Evolutionary conservation across 345 rosid genomes (phyloP).

Genomic region (Eucalyptus tenuipes): DNA sequence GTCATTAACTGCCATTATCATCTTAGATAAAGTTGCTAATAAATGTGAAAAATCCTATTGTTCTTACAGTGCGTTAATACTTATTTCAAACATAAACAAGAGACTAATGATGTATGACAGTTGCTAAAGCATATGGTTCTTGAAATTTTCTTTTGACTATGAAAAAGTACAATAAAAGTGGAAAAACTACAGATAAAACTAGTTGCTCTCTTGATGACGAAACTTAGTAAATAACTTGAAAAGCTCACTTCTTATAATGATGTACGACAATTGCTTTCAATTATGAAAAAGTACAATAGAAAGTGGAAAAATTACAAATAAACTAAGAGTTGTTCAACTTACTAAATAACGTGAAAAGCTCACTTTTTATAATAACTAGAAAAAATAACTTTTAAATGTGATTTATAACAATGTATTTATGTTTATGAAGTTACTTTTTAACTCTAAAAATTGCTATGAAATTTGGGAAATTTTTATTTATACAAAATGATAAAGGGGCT

Average conservation of each 20-base stretch:
- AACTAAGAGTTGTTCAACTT: background rate
- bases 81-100: background rate
- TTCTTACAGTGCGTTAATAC: background rate
- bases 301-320: background rate
- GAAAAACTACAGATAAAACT: background rate
- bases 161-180: background rate
- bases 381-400: background rate
- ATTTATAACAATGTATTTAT: background rate
- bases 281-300: background rate
- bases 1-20: background rate
- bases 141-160: background rate
- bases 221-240: background rate
- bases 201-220: background rate
- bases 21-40: background rate
- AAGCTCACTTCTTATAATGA: background rate
- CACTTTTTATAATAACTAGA: background rate
- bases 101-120: background rate
- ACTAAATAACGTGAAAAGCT: background rate
- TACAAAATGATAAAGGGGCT: too few species aligned
- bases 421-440: background rate
- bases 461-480: background rate
- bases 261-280: background rate
- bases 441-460: background rate
- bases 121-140: background rate
- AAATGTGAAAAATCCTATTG: background rate